phyloP scores from a whole-genome alignment of 495 filamentous ascomycete species.

The Lasiosphaeria hispida region DNA sequence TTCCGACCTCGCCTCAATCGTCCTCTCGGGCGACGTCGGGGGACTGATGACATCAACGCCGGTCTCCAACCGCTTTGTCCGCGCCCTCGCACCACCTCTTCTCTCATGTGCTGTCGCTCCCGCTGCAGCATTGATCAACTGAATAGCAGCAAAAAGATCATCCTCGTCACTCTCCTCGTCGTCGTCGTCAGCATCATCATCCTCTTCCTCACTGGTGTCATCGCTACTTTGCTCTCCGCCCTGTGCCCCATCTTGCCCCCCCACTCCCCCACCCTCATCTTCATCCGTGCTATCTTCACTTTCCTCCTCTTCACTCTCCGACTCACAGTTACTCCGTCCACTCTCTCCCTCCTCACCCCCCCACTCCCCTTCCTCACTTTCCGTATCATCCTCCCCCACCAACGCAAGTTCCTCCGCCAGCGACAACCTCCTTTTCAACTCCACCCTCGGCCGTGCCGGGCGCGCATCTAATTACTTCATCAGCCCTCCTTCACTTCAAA shows the following conservation, averaged over 20 bases:
- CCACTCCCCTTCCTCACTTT: no score
- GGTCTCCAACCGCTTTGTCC: slow-evolving; percentile 5
- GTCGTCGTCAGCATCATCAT: not conserved
- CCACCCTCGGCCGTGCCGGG: not conserved
- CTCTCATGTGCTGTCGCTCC: not conserved
- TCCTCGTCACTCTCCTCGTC: not conserved
- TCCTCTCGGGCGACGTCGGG: slow-evolving; percentile 9
- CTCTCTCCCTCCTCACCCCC: slow-evolving; percentile 3
- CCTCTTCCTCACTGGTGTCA: slow-evolving; percentile 4
- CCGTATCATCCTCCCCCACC: not conserved
- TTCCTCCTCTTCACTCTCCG: not conserved
- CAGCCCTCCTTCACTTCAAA: not conserved
- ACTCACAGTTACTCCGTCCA: not conserved
- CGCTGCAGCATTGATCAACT: not conserved
- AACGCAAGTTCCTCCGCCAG: slow-evolving; percentile 19
- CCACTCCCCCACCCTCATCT: not conserved
- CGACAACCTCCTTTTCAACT: slow-evolving; percentile 15
- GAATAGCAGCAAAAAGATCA: not conserved
- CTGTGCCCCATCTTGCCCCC: not conserved
- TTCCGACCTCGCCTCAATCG: no score
- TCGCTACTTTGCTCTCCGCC: not conserved
- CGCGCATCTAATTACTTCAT: not conserved
- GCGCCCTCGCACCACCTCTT: not conserved
- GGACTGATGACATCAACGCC: slow-evolving; percentile 4
- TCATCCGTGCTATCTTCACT: not conserved